phyloP scores from a whole-genome alignment of 1,139 yeast species.

The Diutina ranongensis region DNA sequence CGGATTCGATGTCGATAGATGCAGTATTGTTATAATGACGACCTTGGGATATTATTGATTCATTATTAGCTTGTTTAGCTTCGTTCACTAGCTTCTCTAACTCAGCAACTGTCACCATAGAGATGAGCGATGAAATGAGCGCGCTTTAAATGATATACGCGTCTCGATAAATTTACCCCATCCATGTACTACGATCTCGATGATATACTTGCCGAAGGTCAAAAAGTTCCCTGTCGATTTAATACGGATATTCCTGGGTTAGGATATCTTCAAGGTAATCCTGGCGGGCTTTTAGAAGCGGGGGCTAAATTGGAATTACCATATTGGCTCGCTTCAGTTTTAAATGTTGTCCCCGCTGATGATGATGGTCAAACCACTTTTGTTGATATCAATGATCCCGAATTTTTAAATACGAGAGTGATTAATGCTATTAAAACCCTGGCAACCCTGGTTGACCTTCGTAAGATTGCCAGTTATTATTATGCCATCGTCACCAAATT shows the following conservation, averaged over 20 bases:
- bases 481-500: slow-evolving; percentile 63
- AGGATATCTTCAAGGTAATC: slow-evolving; percentile 80
- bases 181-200: slow-evolving; percentile 64
- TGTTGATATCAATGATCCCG: slow-evolving; percentile 59
- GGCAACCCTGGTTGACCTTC: slow-evolving; percentile 56
- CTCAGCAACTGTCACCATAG: not conserved
- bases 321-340: slow-evolving; percentile 74
- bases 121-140: not conserved
- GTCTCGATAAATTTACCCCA: too few species aligned
- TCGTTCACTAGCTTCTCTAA: not conserved
- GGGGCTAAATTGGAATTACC: slow-evolving; percentile 74
- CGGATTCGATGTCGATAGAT: too few species aligned
- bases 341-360: slow-evolving; percentile 41
- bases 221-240: slow-evolving; percentile 70
- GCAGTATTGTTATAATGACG: too few species aligned
- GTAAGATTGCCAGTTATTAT: slow-evolving; percentile 54
- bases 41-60: too few species aligned
- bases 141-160: too few species aligned
- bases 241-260: slow-evolving; percentile 72
- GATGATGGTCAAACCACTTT: slow-evolving; percentile 37
- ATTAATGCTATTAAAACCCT: slow-evolving; percentile 76
- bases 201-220: slow-evolving; percentile 66
- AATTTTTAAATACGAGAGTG: slow-evolving; percentile 49
- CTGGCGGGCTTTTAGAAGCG: slow-evolving; percentile 50
- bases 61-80: not conserved